Conservation (phyloP, 1,284 basidiomycete genomes). For the Sphaerobolus stellatus region DNA sequence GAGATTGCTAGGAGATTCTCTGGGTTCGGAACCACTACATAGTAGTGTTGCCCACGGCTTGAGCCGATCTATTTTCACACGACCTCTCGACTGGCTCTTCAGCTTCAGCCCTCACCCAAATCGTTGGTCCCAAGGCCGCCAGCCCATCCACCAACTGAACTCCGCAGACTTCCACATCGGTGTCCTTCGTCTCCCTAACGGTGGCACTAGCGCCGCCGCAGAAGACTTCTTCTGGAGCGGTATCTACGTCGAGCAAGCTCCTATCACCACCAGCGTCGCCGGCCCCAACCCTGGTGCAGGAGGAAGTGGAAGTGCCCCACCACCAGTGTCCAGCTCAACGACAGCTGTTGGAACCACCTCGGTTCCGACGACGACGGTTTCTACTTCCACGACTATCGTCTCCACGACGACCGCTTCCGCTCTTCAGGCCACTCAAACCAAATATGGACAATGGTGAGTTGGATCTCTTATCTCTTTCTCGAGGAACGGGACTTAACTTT, state of each 20-base stretch:
- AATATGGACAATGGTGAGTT: slow-evolving; percentile 48
- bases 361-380: slow-evolving; percentile 12
- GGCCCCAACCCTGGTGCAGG: slow-evolving; percentile 12
- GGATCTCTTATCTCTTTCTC: slow-evolving; percentile 30
- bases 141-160: slow-evolving; percentile 59
- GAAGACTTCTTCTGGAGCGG: slow-evolving; percentile 64
- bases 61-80: too few relatives aligned
- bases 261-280: slow-evolving; percentile 46
- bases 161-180: slow-evolving; percentile 64
- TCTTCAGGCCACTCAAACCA: slow-evolving; percentile 40
- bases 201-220: slow-evolving; percentile 31
- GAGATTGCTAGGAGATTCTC: too few relatives aligned
- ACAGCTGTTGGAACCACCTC: slow-evolving; percentile 17
- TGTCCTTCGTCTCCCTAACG: slow-evolving; percentile 54
- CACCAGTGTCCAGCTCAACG: slow-evolving; percentile 10
- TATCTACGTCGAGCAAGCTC: slow-evolving; percentile 57
- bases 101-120: slow-evolving; percentile 52
- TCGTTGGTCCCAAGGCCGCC: slow-evolving; percentile 48
- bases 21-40: too few relatives aligned
- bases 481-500: slow-evolving; percentile 46
- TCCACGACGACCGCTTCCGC: slow-evolving; percentile 33
- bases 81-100: too few relatives aligned
- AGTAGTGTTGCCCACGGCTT: too few relatives aligned
- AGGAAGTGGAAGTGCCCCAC: slow-evolving; percentile 14
- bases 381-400: slow-evolving; percentile 19